Base-by-base conservation (phyloP, 2,329 filamentous ascomycete genomes). In the Emmonsia crescens region DNA sequence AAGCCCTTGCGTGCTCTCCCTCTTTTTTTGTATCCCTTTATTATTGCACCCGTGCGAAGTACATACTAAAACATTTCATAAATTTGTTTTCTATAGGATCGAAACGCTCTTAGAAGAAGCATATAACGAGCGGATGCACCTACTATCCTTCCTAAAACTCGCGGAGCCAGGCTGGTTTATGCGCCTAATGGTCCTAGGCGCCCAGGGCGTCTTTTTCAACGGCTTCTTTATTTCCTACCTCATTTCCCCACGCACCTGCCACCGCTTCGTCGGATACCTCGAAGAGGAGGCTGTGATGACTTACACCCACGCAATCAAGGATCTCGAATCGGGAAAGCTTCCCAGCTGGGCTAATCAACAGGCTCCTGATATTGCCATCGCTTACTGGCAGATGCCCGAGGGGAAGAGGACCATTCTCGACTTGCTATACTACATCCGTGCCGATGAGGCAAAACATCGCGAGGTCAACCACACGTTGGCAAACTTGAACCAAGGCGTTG, bases 251-350 rank as follows among this genome's bases (percentile, higher is more conserved):
- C 85, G 87, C 64, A 93, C 90, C 65, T 93, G 89, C 70, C 94
- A 99, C 75, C 88, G 94, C 52, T 97, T 99, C 74, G 92, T 97
- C 60, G 94, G 92, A 1, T 97, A 97, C 69, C 85, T 99, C 14
- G 94, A 99, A 75, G 94, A 99, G 74, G 94, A 99, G 75, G 94
- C 94, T 9, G 93, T 97, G 1, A 83, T 96, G 71, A 99, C 94
- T 0, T 99, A 99, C 78, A 94, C 91, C 0, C 86, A 91, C 57
- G 89, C 91, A 64, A 89, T 97, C 68, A 80, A 85, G 66, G 94
- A 97, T 71, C 83, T 99, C 29, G 92, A 97, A 62, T 81, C 83
- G 2, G 93, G 93, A n/a, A 83, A 85, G 62, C 78, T 96, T 16
- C 91, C 92, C 0, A 85, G 85, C 68, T 99, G 94, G 92, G 80